Percentiles rank a stretch among this genome's conserved stretches.
Evolutionary conservation across 345 rosid species (phyloP).

Genomic region (Angophora floribunda): DNA sequence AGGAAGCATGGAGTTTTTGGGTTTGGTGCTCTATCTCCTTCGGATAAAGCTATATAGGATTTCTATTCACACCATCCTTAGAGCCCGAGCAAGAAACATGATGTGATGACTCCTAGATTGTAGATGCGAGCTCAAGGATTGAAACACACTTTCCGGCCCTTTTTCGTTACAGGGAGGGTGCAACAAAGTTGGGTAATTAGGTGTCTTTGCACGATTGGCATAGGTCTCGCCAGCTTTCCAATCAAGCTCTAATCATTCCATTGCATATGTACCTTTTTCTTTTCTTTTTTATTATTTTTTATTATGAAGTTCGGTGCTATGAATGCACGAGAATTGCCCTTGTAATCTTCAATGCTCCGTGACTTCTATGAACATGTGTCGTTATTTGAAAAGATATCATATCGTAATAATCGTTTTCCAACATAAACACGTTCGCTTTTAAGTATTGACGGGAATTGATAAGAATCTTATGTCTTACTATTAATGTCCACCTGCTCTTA

Average conservation of each 20-base stretch:
- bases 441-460: neutral
- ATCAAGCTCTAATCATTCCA: neutral
- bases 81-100: rapidly evolving
- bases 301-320: neutral
- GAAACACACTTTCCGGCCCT: neutral
- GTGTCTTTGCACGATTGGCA: neutral
- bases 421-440: rapidly evolving
- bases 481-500: neutral
- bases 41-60: neutral
- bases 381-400: neutral
- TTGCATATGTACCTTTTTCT: neutral
- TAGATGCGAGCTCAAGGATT: neutral
- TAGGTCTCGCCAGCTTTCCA: neutral
- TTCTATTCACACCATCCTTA: neutral
- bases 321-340: neutral
- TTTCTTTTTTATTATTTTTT: neutral
- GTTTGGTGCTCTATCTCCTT: neutral
- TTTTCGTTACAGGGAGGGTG: neutral
- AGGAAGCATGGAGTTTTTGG: neutral
- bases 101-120: neutral
- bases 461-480: rapidly evolving
- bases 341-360: rapidly evolving
- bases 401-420: rapidly evolving
- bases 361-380: neutral
- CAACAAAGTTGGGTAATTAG: neutral